Base-by-base conservation (phyloP, 139 green algal species). In the Nannochloris sp. region DNA sequence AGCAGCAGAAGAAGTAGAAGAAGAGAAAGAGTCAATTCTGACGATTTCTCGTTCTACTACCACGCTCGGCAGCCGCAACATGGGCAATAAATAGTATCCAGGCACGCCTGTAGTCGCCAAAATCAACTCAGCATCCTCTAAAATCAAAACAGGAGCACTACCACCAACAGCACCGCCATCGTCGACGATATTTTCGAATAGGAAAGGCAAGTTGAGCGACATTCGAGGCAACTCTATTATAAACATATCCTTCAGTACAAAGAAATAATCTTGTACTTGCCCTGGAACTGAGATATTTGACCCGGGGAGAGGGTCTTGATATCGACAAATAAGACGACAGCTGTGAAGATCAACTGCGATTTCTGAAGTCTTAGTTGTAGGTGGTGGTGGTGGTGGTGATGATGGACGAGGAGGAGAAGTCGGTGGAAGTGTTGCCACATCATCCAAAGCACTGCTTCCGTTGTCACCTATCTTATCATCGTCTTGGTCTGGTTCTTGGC, bases 151-250 rank as follows among this genome's bases (percentile, higher is more conserved):
- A 51, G 19, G 19, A 37, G n/a, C 29, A 51, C n/a, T 24, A 15
- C 15, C 19, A 37, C 60, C 32, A 36, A 23, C 51, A 23, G 15
- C 3, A 4, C 6, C 2, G 33, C 31, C 4, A 24, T 30, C 0
- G 71, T 46, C n/a, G 61, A 46, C 46, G 67, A 39, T 7, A 62
- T 55, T 36, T n/a, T 54, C 58, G 14, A 47, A 24, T 23, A 38
- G 12, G 3, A 67, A 15, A 0, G 75, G 75, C 36, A 82, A 64
- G 39, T 65, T 61, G 37, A 82, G 73, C 29, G 56, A 51, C n/a
- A 81, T 57, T 29, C 70, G 48, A 3, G 62, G 72, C 30, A 80
- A 42, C 35, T 81, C 65, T 27, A 82, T 42, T 0, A 35, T 23
- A 23, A 80, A 14, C 10, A 63, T 53, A 45, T 80, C 64, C 2